These are phyloP conservation scores for Coniochaeta pulveracea DNA, from an alignment of 2,329 filamentous ascomycete species.

Conservation along the genomic window DNA sequence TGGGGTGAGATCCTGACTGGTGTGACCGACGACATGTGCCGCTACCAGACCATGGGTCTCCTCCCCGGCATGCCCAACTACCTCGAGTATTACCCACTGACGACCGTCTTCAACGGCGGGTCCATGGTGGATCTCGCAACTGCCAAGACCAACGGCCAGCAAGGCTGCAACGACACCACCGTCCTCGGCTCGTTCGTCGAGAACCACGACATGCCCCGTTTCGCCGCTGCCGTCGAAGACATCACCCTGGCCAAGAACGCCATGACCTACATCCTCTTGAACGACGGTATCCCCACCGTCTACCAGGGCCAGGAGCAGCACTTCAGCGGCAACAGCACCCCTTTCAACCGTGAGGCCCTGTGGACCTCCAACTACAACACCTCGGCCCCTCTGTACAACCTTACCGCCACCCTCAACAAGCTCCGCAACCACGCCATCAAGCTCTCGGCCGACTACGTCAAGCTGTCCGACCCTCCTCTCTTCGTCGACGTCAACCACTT, in stretches of 20 bases:
- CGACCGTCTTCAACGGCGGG: constrained; percentile 22
- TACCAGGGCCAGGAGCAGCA: constrained; percentile 58
- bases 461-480: constrained; percentile 9
- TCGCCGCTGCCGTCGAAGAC: constrained; percentile 39
- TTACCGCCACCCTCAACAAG: constrained; percentile 24
- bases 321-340: constrained; percentile 33
- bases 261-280: constrained; percentile 48
- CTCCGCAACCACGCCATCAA: constrained; percentile 15
- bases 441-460: constrained; percentile 10
- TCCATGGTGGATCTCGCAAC: constrained; percentile 26
- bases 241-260: constrained; percentile 46
- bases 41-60: constrained; percentile 36
- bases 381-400: constrained; percentile 33
- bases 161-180: constrained; percentile 28
- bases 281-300: constrained; percentile 40
- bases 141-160: constrained; percentile 23
- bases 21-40: constrained; percentile 38
- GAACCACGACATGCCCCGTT: constrained; percentile 48
- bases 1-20: constrained; percentile 51
- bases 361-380: constrained; percentile 42
- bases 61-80: constrained; percentile 48
- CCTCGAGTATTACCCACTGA: constrained; percentile 28
- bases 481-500: constrained; percentile 15
- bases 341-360: constrained; percentile 43
- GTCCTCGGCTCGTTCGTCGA: constrained; percentile 41